phyloP scores from a whole-genome alignment of 2,329 filamentous ascomycete genomes.

The Arthrocladium fulminans region DNA sequence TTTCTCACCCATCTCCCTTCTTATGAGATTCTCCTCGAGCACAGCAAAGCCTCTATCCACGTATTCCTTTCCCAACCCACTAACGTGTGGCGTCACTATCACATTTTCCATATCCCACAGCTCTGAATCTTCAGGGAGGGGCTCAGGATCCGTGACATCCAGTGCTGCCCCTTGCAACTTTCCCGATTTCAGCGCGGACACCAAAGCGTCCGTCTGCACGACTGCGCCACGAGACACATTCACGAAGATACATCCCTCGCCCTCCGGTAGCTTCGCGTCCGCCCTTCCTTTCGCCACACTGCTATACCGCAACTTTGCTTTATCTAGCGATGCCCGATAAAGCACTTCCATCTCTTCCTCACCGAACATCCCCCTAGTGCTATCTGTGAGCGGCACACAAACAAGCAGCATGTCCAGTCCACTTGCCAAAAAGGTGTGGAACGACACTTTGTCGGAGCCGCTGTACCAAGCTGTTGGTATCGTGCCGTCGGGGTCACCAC shows the following conservation, averaged over 20 bases:
- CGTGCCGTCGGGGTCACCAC: constrained; percentile 50
- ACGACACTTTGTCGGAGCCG: constrained; percentile 42
- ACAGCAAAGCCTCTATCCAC: constrained; percentile 49
- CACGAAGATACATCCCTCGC: constrained; percentile 39
- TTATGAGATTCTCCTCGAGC: constrained; percentile 48
- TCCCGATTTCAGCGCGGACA: constrained; percentile 48
- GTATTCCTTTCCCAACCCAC: constrained; percentile 47
- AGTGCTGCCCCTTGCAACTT: constrained; percentile 59
- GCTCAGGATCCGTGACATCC: constrained; percentile 74
- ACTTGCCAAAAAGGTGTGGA: constrained; percentile 47
- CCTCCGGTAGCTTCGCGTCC: neutral
- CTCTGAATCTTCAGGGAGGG: constrained; percentile 57
- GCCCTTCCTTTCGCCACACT: neutral
- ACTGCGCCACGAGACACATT: constrained; percentile 64
- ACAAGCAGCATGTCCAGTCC: constrained; percentile 51
- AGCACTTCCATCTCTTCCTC: constrained; percentile 48
- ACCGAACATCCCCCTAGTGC: constrained; percentile 48
- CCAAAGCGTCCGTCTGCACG: constrained; percentile 53
- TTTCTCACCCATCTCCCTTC: constrained; percentile 43
- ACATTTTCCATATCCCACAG: constrained; percentile 63
- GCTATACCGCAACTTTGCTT: neutral
- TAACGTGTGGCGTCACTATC: constrained; percentile 60
- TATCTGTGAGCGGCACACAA: constrained; percentile 47
- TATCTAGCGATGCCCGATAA: constrained; percentile 21
- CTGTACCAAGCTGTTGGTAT: constrained; percentile 51